phyloP scores from a whole-genome alignment of 257 asterid species.

The Fraxinus pennsylvanica region DNA sequence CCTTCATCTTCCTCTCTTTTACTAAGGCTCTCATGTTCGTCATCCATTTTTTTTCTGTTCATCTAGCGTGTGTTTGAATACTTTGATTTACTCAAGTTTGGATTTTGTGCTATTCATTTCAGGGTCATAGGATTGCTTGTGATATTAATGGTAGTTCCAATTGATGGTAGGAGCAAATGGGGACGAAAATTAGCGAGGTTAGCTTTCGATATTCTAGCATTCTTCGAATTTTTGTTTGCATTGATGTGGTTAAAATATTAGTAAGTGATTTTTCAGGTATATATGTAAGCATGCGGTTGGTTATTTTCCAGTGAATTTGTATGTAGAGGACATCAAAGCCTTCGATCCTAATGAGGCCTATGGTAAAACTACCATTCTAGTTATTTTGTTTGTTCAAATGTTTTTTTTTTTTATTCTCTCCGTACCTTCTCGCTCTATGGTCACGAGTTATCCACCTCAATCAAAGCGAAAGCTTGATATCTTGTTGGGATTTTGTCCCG shows the following conservation, averaged over 20 bases:
- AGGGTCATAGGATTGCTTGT: conserved; percentile 72
- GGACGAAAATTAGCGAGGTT: conserved; percentile 73
- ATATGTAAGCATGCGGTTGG: conserved; percentile 85
- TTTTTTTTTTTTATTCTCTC: not conserved
- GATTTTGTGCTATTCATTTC: conserved; percentile 25
- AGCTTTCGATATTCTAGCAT: not conserved
- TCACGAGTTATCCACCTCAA: not conserved
- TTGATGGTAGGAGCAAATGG: conserved; percentile 65
- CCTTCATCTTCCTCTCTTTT: conserved; percentile 68
- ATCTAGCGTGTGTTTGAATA: not conserved
- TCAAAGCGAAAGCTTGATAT: conserved; percentile 1
- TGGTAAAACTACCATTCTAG: conserved; percentile 44
- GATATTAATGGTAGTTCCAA: conserved; percentile 61
- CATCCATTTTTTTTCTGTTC: not conserved
- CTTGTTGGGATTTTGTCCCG: not conserved
- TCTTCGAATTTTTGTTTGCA: not conserved
- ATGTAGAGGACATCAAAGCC: conserved; percentile 89
- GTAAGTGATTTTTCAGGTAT: conserved; percentile 56
- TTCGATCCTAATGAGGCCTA: conserved; percentile 93
- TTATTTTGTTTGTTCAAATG: not conserved
- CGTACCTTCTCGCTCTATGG: not conserved
- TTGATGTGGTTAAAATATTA: conserved; percentile 18
- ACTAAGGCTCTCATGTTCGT: conserved; percentile 64
- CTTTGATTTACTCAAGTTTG: conserved; percentile 6
- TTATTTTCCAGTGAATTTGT: conserved; percentile 79